Evolutionary conservation across 129 eudicot species (phyloP), one percentile per base, ranked within the genome.

Genomic region (Saussurea involucrata): DNA sequence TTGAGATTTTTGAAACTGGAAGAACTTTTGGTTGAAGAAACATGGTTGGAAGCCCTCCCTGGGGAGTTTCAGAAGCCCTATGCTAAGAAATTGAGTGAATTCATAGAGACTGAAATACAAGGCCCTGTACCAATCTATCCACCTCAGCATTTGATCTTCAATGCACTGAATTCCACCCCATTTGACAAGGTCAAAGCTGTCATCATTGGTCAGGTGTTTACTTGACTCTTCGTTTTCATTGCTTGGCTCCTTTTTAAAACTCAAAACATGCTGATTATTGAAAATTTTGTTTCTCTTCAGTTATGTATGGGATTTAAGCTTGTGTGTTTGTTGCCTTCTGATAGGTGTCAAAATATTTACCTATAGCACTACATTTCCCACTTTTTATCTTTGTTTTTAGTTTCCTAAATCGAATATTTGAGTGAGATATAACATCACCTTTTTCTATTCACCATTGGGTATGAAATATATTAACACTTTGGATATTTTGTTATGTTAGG

Each of bases 101-200:
- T 94, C 74, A 92, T 94, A 57, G 89, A 89, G 64, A 77, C 46
- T 36, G 97, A 94, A 83, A 81, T 89, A n/a, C 67, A 83, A 28
- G 65, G 89, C 34, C 72, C 85, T 18, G 46, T 71, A 12, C 98
- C 97, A 20, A 88, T 94, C 68, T 94, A 86, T 79, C 98, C 98
- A 42, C 97, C 97, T 42, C 89, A 76, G 36, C 96, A 87, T 80
- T 85, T 94, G 90, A 94, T 94, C 66, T 94, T 94, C 77, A 94
- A 94, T 85, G 97, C 98, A 12, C 81, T 94, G 57, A 94, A 94
- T 75, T 76, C 97, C 25, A 94, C 97, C 73, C 85, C 98, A 6
- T 91, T 91, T 85, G 96, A 91, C 76, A 63, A 82, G 20, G 92
- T 94, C 46, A 94, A 94, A 82, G 97, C 89, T 68, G 98, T 94